These are phyloP conservation scores for Globisporangium recalcitrans DNA, from an alignment of 352 stramenopile genomes.

Conservation along the genomic window DNA sequence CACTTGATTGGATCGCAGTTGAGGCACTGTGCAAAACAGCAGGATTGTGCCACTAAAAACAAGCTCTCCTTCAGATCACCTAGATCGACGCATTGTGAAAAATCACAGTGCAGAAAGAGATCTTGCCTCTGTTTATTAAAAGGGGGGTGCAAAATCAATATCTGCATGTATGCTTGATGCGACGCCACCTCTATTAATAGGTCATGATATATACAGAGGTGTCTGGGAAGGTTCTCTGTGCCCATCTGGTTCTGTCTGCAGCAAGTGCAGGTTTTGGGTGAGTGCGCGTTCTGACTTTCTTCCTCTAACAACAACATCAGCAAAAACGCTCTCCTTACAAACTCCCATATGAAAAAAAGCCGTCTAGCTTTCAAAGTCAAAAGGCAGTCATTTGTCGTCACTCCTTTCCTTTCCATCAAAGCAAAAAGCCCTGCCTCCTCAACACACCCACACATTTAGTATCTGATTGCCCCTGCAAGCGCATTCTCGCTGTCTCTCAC, in stretches of 20 bases:
- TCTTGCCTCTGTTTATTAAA: not conserved
- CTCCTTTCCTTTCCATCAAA: slow-evolving; percentile 8
- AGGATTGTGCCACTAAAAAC: not conserved
- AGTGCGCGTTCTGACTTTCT: slow-evolving; percentile 1
- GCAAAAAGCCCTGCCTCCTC: too few relatives aligned
- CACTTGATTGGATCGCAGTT: not conserved
- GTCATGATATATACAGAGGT: not conserved
- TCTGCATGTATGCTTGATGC: too few relatives aligned
- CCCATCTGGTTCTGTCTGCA: not conserved
- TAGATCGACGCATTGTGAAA: slow-evolving; percentile 5
- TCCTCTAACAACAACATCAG: not conserved
- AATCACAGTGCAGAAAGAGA: not conserved
- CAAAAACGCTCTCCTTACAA: slow-evolving; percentile 9
- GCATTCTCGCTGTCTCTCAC: not conserved
- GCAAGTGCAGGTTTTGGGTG: not conserved
- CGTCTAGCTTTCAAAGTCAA: not conserved
- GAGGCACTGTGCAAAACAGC: not conserved
- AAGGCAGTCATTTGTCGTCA: not conserved
- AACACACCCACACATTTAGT: not conserved
- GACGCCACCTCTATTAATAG: not conserved
- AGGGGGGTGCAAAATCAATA: not conserved
- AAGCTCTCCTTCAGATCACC: not conserved
- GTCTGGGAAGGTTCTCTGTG: not conserved
- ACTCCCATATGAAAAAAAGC: slow-evolving; percentile 10
- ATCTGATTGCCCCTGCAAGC: not conserved